Conservation (phyloP, 2,329 filamentous ascomycete species). For the Fusarium mundagurra region DNA sequence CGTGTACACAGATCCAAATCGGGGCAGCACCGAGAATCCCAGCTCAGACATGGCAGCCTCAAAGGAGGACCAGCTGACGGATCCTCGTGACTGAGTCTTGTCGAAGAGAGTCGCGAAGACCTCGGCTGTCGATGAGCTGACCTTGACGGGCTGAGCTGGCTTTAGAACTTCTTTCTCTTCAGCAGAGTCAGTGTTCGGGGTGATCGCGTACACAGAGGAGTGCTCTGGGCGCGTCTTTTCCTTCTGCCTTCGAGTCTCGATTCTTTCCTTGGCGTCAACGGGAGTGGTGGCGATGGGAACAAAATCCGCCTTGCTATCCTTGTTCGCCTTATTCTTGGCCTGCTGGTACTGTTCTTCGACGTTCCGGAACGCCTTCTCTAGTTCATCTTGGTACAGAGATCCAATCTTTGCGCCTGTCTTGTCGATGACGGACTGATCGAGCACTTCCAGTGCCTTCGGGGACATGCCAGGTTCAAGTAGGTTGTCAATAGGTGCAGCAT, state of each 20-base stretch:
- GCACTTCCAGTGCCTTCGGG: constrained; percentile 45
- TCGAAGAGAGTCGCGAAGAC: constrained; percentile 52
- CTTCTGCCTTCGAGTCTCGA: constrained; percentile 52
- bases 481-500: constrained; percentile 53
- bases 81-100: constrained; percentile 43
- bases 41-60: constrained; percentile 53
- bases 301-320: constrained; percentile 19
- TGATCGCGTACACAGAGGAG: constrained; percentile 48
- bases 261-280: constrained; percentile 29
- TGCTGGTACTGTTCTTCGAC: constrained; percentile 46
- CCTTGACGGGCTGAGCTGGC: constrained; percentile 43
- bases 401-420: constrained; percentile 53
- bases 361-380: constrained; percentile 50
- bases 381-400: constrained; percentile 55
- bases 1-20: constrained; percentile 55
- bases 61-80: constrained; percentile 51
- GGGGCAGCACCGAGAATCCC: constrained; percentile 53
- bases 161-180: background rate
- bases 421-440: constrained; percentile 51
- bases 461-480: constrained; percentile 54
- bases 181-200: background rate
- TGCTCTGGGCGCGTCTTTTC: constrained; percentile 55
- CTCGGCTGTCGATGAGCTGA: constrained; percentile 49
- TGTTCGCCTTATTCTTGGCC: constrained; percentile 35
- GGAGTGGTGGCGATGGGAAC: constrained; percentile 26